Evolutionary conservation across 495 filamentous ascomycete genomes (phyloP), one percentile per base, ranked within the genome.

Genomic region (Penicillium ucsense): DNA sequence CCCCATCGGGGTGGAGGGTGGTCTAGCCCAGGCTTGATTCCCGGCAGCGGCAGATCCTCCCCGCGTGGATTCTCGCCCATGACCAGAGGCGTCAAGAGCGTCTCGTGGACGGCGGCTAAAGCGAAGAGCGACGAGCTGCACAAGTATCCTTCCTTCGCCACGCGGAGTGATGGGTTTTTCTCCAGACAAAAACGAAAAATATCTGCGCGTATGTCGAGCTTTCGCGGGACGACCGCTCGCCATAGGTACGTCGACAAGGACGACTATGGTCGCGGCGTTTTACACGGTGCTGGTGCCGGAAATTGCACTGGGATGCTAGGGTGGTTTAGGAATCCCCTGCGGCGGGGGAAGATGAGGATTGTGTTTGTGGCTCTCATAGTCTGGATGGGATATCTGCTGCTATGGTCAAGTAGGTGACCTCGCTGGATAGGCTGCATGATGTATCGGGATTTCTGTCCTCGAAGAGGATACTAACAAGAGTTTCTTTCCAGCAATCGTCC

Each of bases 1-100:
- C 88, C 88, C 50, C 77, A 78, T 46, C 80, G 78, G 51, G 85
- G 84, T 54, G 87, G 85, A 57, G 88, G 88, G 54, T 94, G 89
- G 89, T 80, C 86, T 48, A 91, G 82, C 66, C 89, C 89, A 12
- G 88, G 86, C 31, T 73, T 94, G 43, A 82, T 78, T 41, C 78
- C 81, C 41, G 69, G 75, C 36, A 89, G 83, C 63, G 85, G 83
- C 49, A 73, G 76, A 57, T 78, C 83, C 28, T 87, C 80, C 56
- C 85, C 86, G 31, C 67, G 74, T 46, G 70, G 74, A 20, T 79
- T 73, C 54, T 60, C 65, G 2, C 54, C 66, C 5, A 56, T 45
- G 34, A 45, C 63, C 6, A 47, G 63, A 6, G 57, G 57, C 7
- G 76, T 78, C 7, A 72, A 72, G 36, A 55, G 60, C 8, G 70